These are phyloP conservation scores for Xylariaceae sp. DNA, from an alignment of 2,329 filamentous ascomycete species.

Conservation along the genomic window DNA sequence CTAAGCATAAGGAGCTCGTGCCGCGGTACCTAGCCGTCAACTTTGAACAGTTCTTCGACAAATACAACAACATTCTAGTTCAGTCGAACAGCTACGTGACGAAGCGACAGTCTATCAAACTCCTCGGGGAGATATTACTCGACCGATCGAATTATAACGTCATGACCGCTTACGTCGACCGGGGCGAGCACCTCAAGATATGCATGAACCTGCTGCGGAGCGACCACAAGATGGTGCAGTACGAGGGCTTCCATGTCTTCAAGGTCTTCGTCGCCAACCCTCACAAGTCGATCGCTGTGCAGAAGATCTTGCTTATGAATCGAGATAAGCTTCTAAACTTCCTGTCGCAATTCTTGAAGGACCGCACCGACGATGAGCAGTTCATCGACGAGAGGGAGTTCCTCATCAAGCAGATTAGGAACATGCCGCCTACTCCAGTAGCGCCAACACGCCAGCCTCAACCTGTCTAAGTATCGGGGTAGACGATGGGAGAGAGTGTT, in stretches of 20 bases:
- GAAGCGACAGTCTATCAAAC: slow-evolving; percentile 95
- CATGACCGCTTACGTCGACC: slow-evolving; percentile 96
- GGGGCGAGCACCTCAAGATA: slow-evolving; percentile 92
- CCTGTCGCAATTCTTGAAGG: slow-evolving; percentile 84
- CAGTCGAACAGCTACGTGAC: slow-evolving; percentile 96
- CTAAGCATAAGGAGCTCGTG: slow-evolving; percentile 87
- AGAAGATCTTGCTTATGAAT: slow-evolving; percentile 95
- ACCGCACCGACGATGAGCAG: slow-evolving; percentile 94
- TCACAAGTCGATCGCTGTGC: slow-evolving; percentile 93
- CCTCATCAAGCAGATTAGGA: slow-evolving; percentile 85
- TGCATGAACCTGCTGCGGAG: slow-evolving; percentile 97
- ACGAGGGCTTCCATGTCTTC: slow-evolving; percentile 98
- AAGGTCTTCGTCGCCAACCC: slow-evolving; percentile 99
- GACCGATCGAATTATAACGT: slow-evolving; percentile 96
- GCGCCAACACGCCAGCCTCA: slow-evolving; percentile 40
- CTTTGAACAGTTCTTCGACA: slow-evolving; percentile 87
- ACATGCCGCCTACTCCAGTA: slow-evolving; percentile 56
- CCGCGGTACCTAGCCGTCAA: slow-evolving; percentile 83
- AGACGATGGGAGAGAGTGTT: slow-evolving; percentile 4
- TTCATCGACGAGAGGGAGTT: slow-evolving; percentile 98
- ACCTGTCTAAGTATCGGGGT: slow-evolving; percentile 15
- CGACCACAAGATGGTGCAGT: slow-evolving; percentile 98
- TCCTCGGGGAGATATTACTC: slow-evolving; percentile 88
- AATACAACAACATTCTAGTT: slow-evolving; percentile 81
- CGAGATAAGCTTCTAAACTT: slow-evolving; percentile 85